phyloP scores from a whole-genome alignment of 768 basidiomycete species.

The Lenzites betulinus region DNA sequence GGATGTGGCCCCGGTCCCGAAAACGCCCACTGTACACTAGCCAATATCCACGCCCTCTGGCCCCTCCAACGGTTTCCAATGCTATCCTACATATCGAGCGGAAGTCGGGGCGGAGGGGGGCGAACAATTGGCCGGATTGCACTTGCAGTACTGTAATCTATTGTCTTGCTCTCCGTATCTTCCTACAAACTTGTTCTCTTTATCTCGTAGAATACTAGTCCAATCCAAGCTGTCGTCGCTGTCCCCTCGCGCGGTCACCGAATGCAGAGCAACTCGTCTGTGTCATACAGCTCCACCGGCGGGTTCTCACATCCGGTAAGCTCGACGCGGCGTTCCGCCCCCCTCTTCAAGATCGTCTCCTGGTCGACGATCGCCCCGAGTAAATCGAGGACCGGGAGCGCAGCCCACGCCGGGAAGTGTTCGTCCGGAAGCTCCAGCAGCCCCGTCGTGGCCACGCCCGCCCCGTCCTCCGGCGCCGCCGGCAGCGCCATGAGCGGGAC shows the following conservation, averaged over 20 bases:
- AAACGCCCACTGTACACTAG: neutral
- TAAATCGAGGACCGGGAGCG: conserved; percentile 69
- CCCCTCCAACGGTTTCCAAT: neutral
- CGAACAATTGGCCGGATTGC: conserved; percentile 10
- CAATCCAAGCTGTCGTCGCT: conserved; percentile 15
- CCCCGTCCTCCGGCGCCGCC: conserved; percentile 23
- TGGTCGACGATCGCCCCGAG: conserved; percentile 38
- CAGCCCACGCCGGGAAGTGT: conserved; percentile 51
- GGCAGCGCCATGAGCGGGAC: conserved; percentile 68
- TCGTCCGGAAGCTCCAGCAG: conserved; percentile 63
- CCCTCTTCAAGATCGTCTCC: conserved; percentile 36
- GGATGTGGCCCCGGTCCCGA: too few relatives aligned
- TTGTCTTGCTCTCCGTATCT: conserved; percentile 10
- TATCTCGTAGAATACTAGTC: conserved; percentile 6
- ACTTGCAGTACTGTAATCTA: conserved; percentile 14
- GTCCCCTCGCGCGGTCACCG: conserved; percentile 4
- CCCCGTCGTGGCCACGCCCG: conserved; percentile 24
- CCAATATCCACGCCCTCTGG: neutral
- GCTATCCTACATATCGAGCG: too few relatives aligned
- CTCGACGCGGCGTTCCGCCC: conserved; percentile 31
- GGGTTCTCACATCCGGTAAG: conserved; percentile 27
- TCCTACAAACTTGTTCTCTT: neutral
- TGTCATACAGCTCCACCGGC: conserved; percentile 12
- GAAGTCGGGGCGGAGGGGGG: neutral
- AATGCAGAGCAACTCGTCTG: conserved; percentile 28